Percentiles rank a stretch among this genome's conserved stretches.
Conservation (phyloP, 2,329 filamentous ascomycete genomes). For the Alternaria metachromatica region DNA sequence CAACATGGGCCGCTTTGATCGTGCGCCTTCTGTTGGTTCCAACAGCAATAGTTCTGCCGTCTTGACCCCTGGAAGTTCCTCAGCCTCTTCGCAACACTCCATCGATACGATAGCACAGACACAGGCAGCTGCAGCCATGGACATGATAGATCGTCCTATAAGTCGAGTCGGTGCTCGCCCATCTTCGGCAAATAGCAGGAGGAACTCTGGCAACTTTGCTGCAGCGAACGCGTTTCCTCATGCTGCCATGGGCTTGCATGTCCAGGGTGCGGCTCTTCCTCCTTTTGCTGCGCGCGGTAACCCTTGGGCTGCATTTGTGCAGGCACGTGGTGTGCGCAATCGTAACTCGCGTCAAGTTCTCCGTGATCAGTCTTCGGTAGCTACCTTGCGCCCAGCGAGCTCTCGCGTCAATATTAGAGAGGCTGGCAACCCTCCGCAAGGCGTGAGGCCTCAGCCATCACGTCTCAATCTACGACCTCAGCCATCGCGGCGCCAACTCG, state of each 20-base stretch:
- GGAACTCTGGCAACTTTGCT: slow-evolving; percentile 42
- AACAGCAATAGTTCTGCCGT: slow-evolving; percentile 38
- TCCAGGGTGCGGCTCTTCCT: slow-evolving; percentile 40
- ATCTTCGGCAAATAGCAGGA: slow-evolving; percentile 44
- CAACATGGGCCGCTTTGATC: slow-evolving; percentile 26
- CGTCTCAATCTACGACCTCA: slow-evolving; percentile 46
- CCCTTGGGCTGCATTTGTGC: slow-evolving; percentile 47
- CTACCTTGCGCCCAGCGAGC: slow-evolving; percentile 43
- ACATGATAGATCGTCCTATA: slow-evolving; percentile 48
- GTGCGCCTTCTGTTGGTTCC: slow-evolving; percentile 38
- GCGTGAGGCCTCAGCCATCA: slow-evolving; percentile 44
- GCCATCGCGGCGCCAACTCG: slow-evolving; percentile 45
- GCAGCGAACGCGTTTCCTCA: slow-evolving; percentile 40
- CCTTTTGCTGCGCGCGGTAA: slow-evolving; percentile 42
- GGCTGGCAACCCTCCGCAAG: slow-evolving; percentile 27
- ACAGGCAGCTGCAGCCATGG: slow-evolving; percentile 35
- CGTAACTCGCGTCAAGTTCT: slow-evolving; percentile 44
- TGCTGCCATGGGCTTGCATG: slow-evolving; percentile 42
- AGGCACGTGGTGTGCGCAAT: slow-evolving; percentile 32
- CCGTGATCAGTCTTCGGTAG: slow-evolving; percentile 49
- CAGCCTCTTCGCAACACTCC: slow-evolving; percentile 34
- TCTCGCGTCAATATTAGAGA: slow-evolving; percentile 48
- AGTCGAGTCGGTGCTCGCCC: slow-evolving; percentile 46
- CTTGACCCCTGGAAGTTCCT: slow-evolving; percentile 37
- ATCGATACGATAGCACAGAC: slow-evolving; percentile 38